Conservation (phyloP, 805 yeast genomes). For the Cyberlindnera nakhonratchasimensis region DNA sequence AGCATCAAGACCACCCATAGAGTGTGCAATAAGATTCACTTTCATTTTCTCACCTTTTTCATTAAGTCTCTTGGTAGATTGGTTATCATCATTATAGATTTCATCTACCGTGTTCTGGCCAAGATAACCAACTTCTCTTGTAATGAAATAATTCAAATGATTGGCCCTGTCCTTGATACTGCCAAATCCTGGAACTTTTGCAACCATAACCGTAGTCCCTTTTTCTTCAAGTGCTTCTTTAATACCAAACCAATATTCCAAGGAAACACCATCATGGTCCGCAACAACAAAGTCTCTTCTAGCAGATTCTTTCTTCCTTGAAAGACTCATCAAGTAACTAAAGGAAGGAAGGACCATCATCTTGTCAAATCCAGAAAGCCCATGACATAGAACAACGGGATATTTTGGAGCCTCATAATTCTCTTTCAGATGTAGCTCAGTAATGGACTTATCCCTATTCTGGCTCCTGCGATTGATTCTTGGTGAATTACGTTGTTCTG, state of each 20-base stretch:
- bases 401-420: conserved; percentile 56
- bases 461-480: conserved; percentile 1
- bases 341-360: conserved; percentile 42
- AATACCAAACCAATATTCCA: conserved; percentile 85
- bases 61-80: conserved; percentile 11
- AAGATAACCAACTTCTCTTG: conserved; percentile 23
- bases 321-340: conserved; percentile 27
- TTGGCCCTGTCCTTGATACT: conserved; percentile 66
- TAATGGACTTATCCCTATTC: conserved; percentile 15
- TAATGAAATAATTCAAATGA: conserved; percentile 50
- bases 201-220: conserved; percentile 68
- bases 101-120: conserved; percentile 24
- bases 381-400: conserved; percentile 84
- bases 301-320: conserved; percentile 13
- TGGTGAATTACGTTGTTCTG: conserved; percentile 1
- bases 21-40: conserved; percentile 79
- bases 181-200: conserved; percentile 82
- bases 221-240: conserved; percentile 51
- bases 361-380: conserved; percentile 77
- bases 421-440: conserved; percentile 26
- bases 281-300: conserved; percentile 21
- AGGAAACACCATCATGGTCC: conserved; percentile 35
- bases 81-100: conserved; percentile 23
- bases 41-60: conserved; percentile 37
- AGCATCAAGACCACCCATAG: conserved; percentile 93